Percentiles rank a stretch among this genome's conserved stretches.
phyloP scores from a whole-genome alignment of 2,329 filamentous ascomycete species.

The Hypoxylon sp. region DNA sequence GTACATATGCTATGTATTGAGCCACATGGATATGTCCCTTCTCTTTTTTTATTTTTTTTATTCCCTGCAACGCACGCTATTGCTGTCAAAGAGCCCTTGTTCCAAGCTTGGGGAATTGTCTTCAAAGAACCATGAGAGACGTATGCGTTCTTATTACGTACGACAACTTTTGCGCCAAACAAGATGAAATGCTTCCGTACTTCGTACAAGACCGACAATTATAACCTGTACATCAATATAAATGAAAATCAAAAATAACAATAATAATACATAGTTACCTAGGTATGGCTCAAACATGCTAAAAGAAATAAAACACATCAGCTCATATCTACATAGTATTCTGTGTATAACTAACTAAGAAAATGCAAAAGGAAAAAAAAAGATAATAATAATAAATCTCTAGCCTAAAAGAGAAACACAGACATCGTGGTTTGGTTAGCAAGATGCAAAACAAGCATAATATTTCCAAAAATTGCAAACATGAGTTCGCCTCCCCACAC shows the following conservation, averaged over 20 bases:
- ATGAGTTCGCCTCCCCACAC: conserved; percentile 37
- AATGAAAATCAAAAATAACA: too few relatives aligned
- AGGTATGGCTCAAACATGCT: too few relatives aligned
- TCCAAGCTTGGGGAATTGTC: neutral
- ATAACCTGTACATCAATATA: too few relatives aligned
- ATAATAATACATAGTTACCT: too few relatives aligned
- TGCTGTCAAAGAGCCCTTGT: conserved; percentile 18
- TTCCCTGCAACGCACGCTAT: neutral
- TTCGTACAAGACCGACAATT: too few relatives aligned
- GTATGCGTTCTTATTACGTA: conserved; percentile 11
- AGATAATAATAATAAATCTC: conserved; percentile 6
- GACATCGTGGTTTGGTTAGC: conserved; percentile 9
- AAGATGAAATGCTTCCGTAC: too few relatives aligned
- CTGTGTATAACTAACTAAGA: too few relatives aligned
- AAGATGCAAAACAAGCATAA: conserved; percentile 11
- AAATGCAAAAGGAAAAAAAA: conserved; percentile 4
- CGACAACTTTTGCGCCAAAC: conserved; percentile 25
- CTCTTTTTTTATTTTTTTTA: conserved; percentile 7
- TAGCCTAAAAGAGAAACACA: conserved; percentile 16
- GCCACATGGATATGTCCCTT: conserved; percentile 16
- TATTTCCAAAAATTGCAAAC: conserved; percentile 28
- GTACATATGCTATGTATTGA: neutral
- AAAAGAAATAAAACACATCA: too few relatives aligned
- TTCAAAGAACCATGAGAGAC: conserved; percentile 1
- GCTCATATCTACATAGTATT: too few relatives aligned